phyloP scores from a whole-genome alignment of 768 basidiomycete genomes.

The Cytidiella melzeri region DNA sequence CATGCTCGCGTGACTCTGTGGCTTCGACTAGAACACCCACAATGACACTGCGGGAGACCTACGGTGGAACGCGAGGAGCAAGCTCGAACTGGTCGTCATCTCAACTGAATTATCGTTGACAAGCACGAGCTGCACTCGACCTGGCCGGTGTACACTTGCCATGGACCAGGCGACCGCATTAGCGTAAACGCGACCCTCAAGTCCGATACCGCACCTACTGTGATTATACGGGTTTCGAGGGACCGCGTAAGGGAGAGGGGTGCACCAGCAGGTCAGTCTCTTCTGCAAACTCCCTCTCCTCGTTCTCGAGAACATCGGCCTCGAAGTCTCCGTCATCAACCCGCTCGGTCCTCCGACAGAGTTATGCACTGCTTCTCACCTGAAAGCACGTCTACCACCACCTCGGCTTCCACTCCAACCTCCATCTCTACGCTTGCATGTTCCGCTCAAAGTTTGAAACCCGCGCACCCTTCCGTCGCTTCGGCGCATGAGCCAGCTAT shows the following conservation, averaged over 20 bases:
- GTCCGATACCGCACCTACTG: constrained; percentile 60
- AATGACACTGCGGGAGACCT: no score
- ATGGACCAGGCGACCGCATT: constrained; percentile 81
- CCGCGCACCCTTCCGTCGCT: constrained; percentile 45
- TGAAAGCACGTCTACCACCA: constrained; percentile 33
- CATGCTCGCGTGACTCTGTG: no score
- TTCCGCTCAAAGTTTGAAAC: constrained; percentile 54
- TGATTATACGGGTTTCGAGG: constrained; percentile 82
- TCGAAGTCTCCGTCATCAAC: constrained; percentile 36
- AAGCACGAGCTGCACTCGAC: constrained; percentile 92
- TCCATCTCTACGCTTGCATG: constrained; percentile 45
- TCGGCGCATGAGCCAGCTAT: constrained; percentile 34
- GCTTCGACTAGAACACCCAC: no score
- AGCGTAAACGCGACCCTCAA: constrained; percentile 65
- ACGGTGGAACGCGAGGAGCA: no score
- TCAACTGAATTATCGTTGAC: constrained; percentile 79
- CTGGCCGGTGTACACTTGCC: constrained; percentile 91
- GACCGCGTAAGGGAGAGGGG: no score
- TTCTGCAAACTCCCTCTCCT: constrained; percentile 32
- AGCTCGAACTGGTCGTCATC: constrained; percentile 59
- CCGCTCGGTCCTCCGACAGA: constrained; percentile 41
- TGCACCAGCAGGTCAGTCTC: not conserved
- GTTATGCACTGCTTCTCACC: constrained; percentile 43
- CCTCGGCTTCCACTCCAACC: constrained; percentile 28
- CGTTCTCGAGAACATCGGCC: constrained; percentile 45